These are phyloP conservation scores for Epichloe brachyelytri DNA, from an alignment of 2,329 filamentous ascomycete genomes.

Conservation along the genomic window DNA sequence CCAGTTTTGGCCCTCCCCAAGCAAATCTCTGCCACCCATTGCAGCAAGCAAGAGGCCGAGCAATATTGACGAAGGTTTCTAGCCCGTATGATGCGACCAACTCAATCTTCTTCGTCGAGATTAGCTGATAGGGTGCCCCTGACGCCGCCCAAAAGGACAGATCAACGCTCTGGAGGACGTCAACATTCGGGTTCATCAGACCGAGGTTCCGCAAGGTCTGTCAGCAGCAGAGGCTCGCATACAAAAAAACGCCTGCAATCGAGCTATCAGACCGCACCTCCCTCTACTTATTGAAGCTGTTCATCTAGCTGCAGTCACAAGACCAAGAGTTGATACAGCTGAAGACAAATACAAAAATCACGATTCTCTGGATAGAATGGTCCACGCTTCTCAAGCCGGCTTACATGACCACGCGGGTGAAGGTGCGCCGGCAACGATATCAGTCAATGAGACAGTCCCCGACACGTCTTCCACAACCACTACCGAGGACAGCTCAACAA, in stretches of 20 bases:
- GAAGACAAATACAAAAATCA: background rate
- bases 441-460: background rate
- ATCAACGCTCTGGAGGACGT: slow-evolving; percentile 8
- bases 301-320: background rate
- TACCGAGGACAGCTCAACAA: background rate
- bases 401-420: background rate
- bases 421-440: background rate
- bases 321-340: background rate
- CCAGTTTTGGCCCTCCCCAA: slow-evolving; percentile 47
- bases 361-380: background rate
- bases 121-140: slow-evolving; percentile 45
- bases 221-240: background rate
- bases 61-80: slow-evolving; percentile 58
- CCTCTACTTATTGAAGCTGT: background rate
- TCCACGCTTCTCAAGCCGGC: background rate
- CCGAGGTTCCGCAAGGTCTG: background rate
- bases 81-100: slow-evolving; percentile 72
- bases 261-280: background rate
- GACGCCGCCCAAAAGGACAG: slow-evolving; percentile 34
- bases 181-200: background rate
- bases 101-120: slow-evolving; percentile 55
- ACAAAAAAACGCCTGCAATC: background rate
- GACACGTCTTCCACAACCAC: background rate
- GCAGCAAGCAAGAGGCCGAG: slow-evolving; percentile 25
- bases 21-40: slow-evolving; percentile 24